Evolutionary conservation across 2,329 filamentous ascomycete species (phyloP).

Genomic region (Alternaria triticimaculans): DNA sequence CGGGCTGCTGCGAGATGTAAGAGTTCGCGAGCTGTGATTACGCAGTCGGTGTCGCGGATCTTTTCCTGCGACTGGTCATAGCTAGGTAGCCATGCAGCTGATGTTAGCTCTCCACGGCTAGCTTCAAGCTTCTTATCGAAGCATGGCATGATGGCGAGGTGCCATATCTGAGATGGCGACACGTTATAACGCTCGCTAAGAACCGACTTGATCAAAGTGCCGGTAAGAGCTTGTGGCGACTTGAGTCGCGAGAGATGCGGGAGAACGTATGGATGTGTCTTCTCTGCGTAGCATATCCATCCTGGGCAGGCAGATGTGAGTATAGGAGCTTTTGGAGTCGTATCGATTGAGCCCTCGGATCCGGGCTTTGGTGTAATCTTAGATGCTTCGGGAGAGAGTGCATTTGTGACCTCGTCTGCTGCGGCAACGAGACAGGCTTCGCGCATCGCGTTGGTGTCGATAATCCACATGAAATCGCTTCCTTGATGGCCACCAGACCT

Average conservation of each 20-base stretch:
- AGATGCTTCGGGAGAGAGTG: conserved; percentile 37
- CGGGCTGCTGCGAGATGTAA: conserved; percentile 86
- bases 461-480: conserved; percentile 85
- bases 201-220: conserved; percentile 87
- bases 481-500: conserved; percentile 72
- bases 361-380: conserved; percentile 32
- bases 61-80: conserved; percentile 29
- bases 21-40: conserved; percentile 95
- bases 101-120: conserved; percentile 88
- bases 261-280: conserved; percentile 92
- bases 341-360: conserved; percentile 49
- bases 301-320: conserved; percentile 92
- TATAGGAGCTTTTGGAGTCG: conserved; percentile 65
- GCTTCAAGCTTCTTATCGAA: conserved; percentile 99
- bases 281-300: conserved; percentile 99
- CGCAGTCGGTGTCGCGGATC: conserved; percentile 92
- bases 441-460: conserved; percentile 85
- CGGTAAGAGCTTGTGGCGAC: conserved; percentile 90
- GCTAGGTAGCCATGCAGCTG: conserved; percentile 68
- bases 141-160: conserved; percentile 95
- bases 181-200: conserved; percentile 76
- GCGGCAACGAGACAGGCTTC: conserved; percentile 77
- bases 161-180: conserved; percentile 83
- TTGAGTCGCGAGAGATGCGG: conserved; percentile 91
- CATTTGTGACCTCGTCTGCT: conserved; percentile 55